Base-by-base conservation (phyloP, 78 protist genomes). In the Acrasis kona region DNA sequence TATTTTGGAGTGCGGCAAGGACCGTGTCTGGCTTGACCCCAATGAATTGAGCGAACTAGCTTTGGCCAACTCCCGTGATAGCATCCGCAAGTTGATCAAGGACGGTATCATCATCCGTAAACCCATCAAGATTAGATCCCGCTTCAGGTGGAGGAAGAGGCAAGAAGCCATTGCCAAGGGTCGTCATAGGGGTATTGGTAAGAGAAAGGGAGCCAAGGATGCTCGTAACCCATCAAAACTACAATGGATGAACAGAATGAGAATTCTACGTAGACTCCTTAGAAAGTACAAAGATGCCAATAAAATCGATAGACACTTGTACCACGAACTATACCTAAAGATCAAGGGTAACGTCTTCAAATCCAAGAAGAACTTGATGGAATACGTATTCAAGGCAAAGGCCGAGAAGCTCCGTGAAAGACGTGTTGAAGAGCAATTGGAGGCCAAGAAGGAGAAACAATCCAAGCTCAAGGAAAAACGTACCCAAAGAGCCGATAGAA, bases 1-100 rank as follows among this genome's bases (percentile, higher is more conserved):
- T 74, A 91, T 98, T 61, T 92, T 98, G 69, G 89, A 93, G 83
- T 94, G 98, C 88, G 99, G 99, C 41, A 58, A 87, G 79, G 74
- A 91, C 64, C 91, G 95, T 82, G 87, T 98, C 42, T 97, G 99
- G 99, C 74, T 98, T 5, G 99, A 95, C 86, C 99, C 99, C 72
- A 89, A 89, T 82, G 99, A 98, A 82, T 73, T 81, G 76, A 12
- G 50, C 58, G 98, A 93, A 76, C 89, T 97, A 86, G 39, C 95
- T 35, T 77, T 78, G 85, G 97, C 98, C 86, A 95, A 92, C 98
- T 95, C 99, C 3, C 90, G 99, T 86, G 72, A 19, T 28, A 6
- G 31, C 65, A 31, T 93, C 77, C 87, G 96, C 77, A 90, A 87
- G 86, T 86, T 98, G 67, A 65, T 93, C 80, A 82, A 85, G 85